A percentile compares a stretch with the other conserved stretches of the same genome.
phyloP scores from a whole-genome alignment of 345 rosid species.

The Gossypium turneri region DNA sequence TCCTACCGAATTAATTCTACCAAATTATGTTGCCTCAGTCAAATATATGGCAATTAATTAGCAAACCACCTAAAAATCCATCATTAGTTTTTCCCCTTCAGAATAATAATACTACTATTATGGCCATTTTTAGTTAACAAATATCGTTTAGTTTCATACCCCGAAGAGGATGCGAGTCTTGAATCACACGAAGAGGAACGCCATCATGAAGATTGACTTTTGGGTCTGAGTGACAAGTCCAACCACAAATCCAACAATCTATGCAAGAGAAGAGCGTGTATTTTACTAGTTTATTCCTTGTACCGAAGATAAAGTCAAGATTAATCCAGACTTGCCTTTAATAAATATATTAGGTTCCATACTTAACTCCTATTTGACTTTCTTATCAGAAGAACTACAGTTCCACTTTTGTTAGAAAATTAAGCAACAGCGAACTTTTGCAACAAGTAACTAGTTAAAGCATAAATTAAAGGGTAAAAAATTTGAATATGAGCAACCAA shows the following conservation, averaged over 20 bases:
- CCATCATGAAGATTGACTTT: constrained; percentile 4
- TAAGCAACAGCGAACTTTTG: background rate
- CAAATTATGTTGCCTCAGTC: constrained; percentile 1
- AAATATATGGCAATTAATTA: background rate
- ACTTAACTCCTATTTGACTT: background rate
- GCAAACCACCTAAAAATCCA: background rate
- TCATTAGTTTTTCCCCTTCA: background rate
- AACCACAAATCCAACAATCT: constrained; percentile 16
- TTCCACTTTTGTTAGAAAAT: background rate
- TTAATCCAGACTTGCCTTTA: constrained; percentile 10
- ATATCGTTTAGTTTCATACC: constrained; percentile 5
- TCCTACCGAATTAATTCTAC: background rate
- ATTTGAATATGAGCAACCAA: background rate
- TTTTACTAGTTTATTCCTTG: background rate
- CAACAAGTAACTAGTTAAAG: background rate
- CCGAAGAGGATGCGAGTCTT: constrained; percentile 3
- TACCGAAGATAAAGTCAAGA: constrained; percentile 8
- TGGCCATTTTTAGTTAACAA: background rate
- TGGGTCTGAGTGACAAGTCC: constrained; percentile 8
- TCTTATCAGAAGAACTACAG: background rate
- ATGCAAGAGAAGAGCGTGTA: constrained; percentile 9
- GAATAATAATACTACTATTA: constrained; percentile 5
- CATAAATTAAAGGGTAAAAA: background rate
- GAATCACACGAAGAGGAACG: constrained; percentile 2
- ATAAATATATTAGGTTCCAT: background rate